Evolutionary conservation across 2,329 filamentous ascomycete genomes (phyloP).

Genomic region (Aspergillus ruber): DNA sequence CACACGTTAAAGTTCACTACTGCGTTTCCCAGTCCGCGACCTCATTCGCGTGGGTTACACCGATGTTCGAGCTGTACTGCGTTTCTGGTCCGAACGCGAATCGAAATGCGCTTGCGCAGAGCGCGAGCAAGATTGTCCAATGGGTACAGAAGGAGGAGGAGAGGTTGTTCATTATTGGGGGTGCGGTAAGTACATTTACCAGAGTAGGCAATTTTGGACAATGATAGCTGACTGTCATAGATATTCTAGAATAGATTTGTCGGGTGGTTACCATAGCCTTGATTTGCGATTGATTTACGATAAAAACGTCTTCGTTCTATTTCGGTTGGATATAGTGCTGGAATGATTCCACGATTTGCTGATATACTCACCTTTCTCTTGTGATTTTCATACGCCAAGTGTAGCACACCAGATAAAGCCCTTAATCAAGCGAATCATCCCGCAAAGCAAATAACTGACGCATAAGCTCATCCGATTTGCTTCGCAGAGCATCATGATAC

Average conservation of each 20-base stretch:
- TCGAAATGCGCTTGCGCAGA: conserved; percentile 65
- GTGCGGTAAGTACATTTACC: conserved; percentile 57
- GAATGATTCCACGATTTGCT: background rate
- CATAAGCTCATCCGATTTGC: conserved; percentile 68
- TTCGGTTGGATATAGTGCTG: conserved; percentile 2
- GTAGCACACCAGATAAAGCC: background rate
- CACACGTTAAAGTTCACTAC: conserved; percentile 81
- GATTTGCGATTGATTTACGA: background rate
- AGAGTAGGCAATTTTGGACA: background rate
- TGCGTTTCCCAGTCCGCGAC: conserved; percentile 67
- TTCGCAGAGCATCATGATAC: conserved; percentile 77
- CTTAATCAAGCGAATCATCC: conserved; percentile 59
- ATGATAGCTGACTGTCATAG: conserved; percentile 8
- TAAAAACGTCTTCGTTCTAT: background rate
- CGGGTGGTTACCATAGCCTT: background rate
- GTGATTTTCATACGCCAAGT: background rate
- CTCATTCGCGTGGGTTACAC: conserved; percentile 84
- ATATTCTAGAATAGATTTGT: conserved; percentile 10
- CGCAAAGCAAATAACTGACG: conserved; percentile 68
- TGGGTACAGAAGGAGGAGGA: conserved; percentile 93
- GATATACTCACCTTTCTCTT: conserved; percentile 4
- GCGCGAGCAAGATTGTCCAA: conserved; percentile 80
- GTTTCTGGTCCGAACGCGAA: conserved; percentile 69
- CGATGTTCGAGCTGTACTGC: conserved; percentile 88
- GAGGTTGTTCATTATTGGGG: conserved; percentile 90